Percentiles rank a stretch among this genome's conserved stretches.
Evolutionary conservation across 2,329 filamentous ascomycete genomes (phyloP).

Genomic region (Monosporascus sp.): DNA sequence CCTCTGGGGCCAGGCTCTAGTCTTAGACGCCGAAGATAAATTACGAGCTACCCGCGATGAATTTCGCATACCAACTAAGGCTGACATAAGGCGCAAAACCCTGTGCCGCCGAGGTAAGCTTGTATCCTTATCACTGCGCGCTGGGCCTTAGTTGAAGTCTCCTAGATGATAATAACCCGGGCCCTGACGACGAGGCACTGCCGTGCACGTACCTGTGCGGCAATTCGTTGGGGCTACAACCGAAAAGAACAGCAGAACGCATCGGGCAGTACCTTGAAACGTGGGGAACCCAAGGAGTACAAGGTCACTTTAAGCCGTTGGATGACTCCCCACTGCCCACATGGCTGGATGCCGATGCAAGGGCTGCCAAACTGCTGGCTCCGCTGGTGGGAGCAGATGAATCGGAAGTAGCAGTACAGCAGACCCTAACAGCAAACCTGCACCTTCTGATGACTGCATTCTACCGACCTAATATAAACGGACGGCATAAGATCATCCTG

Average conservation of each 20-base stretch:
- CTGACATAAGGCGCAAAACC: slow-evolving; percentile 25
- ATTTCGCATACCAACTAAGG: slow-evolving; percentile 25
- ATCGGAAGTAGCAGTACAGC: slow-evolving; percentile 73
- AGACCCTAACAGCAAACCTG: slow-evolving; percentile 71
- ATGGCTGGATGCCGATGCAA: slow-evolving; percentile 69
- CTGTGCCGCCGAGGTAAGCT: slow-evolving; percentile 13
- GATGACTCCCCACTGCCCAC: slow-evolving; percentile 55
- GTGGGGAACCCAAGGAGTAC: slow-evolving; percentile 73
- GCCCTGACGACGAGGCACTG: slow-evolving; percentile 18
- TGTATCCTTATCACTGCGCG: slow-evolving; percentile 10
- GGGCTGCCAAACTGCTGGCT: slow-evolving; percentile 60
- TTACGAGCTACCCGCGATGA: slow-evolving; percentile 23
- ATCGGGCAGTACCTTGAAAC: slow-evolving; percentile 65
- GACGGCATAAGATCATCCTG: slow-evolving; percentile 67
- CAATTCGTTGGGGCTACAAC: slow-evolving; percentile 74
- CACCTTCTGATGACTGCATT: slow-evolving; percentile 76
- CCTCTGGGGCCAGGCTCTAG: slow-evolving; percentile 23
- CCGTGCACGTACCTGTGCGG: slow-evolving; percentile 67
- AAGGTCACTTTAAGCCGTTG: slow-evolving; percentile 66
- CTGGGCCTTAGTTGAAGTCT: slow-evolving; percentile 15
- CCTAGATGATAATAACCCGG: slow-evolving; percentile 21
- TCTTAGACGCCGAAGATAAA: slow-evolving; percentile 21
- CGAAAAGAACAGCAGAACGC: slow-evolving; percentile 57
- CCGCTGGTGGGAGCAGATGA: slow-evolving; percentile 64
- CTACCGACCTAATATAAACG: slow-evolving; percentile 59